phyloP scores from a whole-genome alignment of 371 early-diverging fungal species.

The Mucor velutinosus region DNA sequence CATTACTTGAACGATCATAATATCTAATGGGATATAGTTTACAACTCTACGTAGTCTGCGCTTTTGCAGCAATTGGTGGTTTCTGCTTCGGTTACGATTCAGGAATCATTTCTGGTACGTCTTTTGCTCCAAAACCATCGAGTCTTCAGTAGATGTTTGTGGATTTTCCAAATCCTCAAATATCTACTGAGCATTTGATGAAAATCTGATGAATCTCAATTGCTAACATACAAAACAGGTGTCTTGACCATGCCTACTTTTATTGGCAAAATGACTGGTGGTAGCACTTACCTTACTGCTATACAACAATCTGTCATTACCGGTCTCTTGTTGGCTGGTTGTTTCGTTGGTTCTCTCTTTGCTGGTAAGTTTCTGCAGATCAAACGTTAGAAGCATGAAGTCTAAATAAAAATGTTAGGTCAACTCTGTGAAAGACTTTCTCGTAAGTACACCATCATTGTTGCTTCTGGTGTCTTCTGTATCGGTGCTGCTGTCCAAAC shows the following conservation, averaged over 20 bases:
- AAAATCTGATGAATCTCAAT: neutral
- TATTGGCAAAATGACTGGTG: conserved; percentile 40
- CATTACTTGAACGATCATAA: conserved; percentile 8
- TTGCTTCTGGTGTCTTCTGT: conserved; percentile 36
- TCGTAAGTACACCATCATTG: conserved; percentile 45
- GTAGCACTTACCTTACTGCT: conserved; percentile 22
- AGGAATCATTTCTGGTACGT: conserved; percentile 49
- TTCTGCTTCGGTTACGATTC: conserved; percentile 59
- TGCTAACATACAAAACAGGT: conserved; percentile 18
- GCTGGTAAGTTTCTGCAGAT: conserved; percentile 30
- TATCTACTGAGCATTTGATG: neutral
- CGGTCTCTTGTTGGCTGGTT: conserved; percentile 50
- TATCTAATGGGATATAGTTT: conserved; percentile 21
- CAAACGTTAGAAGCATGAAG: neutral
- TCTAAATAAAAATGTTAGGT: conserved; percentile 15
- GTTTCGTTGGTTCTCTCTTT: conserved; percentile 52
- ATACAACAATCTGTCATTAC: conserved; percentile 50
- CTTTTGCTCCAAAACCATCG: neutral
- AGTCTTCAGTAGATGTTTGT: neutral
- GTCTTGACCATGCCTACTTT: conserved; percentile 47
- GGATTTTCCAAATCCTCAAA: neutral
- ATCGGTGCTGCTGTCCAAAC: conserved; percentile 58
- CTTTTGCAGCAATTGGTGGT: conserved; percentile 56
- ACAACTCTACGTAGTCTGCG: conserved; percentile 35
- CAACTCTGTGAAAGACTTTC: conserved; percentile 39